Evolutionary conservation across 768 basidiomycete species (phyloP), one percentile per base, ranked within the genome.

Genomic region (Dentipellis fragilis): DNA sequence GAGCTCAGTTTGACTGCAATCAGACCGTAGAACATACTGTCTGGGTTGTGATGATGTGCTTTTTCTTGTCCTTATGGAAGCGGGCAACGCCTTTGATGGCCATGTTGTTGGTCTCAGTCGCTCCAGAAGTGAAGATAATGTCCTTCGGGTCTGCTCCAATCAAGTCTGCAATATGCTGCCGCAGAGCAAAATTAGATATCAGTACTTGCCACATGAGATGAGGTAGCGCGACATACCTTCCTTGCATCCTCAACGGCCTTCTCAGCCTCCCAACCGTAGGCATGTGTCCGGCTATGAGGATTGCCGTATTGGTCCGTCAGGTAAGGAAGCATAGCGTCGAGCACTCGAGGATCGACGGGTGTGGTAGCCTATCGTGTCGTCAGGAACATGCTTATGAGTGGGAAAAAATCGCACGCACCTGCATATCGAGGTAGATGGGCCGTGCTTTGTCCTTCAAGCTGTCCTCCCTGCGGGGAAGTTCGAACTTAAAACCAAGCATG

Each of bases 251-350:
- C 96, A 7, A 96, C 90, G 0, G 88, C 96, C 65, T 85, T 78
- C 65, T 99, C 96, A 6, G 95, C 92, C 72, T 99, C 96, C 96
- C 96, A 99, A 3, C 96, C 96, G 69, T 98, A 99, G 0, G 96
- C 93, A 71, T 99, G 96, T 29, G 96, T 98, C 55, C 96, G 83
- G 68, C 92, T 94, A 68, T 98, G 96, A 9, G 96, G 95, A 71
- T 98, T 99, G 4, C 96, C 96, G 66, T 87, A 98, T 68, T 92
- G 91, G 68, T 98, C 91, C 4, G 93, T 95, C 61, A 94, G 72
- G 71, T 81, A 97, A 0, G 96, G 96, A 22, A 99, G 75, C 95
- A 98, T 99, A 16, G 87, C 85, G 71, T 98, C 96, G 55, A 98
- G 77, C 4, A 98, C 96, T 56, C 96, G 83, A 29, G 96, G 96